Evolutionary conservation across 2,329 filamentous ascomycete species (phyloP), one percentile per base, ranked within the genome.

Genomic region (Colletotrichum sidae): DNA sequence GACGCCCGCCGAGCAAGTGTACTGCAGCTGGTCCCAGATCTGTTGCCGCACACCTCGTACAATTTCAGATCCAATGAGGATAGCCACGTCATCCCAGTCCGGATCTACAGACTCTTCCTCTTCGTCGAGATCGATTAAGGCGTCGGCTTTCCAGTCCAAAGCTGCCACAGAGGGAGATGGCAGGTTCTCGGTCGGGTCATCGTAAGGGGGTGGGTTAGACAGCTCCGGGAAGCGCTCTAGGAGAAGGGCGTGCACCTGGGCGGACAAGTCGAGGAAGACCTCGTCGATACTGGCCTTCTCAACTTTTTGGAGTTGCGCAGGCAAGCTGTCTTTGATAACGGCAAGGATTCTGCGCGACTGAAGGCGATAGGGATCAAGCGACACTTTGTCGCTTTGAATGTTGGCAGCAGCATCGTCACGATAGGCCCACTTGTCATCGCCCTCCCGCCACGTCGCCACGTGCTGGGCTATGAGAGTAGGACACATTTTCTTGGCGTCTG

Each of bases 251-350:
- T 96, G 92, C 3, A 97, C 86, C 67, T 97, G 91, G 0, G 91
- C 90, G 9, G 93, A 97, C 54, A 99, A 79, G 77, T 99, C 96
- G 66, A 98, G 81, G 74, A 97, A 99, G 8, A 97, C 94, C 78
- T 99, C 96, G 75, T 99, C 96, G 60, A 98, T 92, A 73, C 93
- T 91, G 15, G 95, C 96, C 76, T 98, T 99, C 81, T 99, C 95
- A 49, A 97, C 88, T 72, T 85, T 88, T 74, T 93, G 92, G 67
- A 89, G 75, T 47, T 86, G 78, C 1, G 84, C 75, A 1, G 92
- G 91, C 49, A 97, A 79, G 39, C 82, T 81, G 5, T 91, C 90
- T 74, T 94, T 95, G 74, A 98, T 92, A 61, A 89, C 79, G 10
- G 88, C 86, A 71, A 98, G 76, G 64, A 98, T 97, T 79, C 86